Conservation (phyloP, 1,284 basidiomycete genomes). For the Sanghuangporus weigelae region DNA sequence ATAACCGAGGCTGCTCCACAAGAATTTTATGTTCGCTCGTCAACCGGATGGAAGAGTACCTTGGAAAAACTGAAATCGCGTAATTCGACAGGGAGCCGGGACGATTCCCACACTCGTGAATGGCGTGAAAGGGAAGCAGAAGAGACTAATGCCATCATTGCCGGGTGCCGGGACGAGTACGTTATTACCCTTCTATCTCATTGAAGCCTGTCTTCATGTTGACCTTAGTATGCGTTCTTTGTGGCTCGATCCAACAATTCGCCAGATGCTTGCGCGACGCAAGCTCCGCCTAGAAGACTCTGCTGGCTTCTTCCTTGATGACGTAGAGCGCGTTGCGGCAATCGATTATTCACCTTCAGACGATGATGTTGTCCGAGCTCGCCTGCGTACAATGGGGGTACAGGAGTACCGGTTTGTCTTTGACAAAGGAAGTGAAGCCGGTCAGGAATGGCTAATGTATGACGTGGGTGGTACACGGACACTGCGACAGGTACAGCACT, state of each 20-base stretch:
- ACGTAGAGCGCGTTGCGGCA: slow-evolving; percentile 60
- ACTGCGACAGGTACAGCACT: slow-evolving; percentile 28
- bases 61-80: slow-evolving; percentile 49
- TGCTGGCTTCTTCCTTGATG: slow-evolving; percentile 71
- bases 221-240: slow-evolving; percentile 41
- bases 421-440: slow-evolving; percentile 69
- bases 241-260: slow-evolving; percentile 58
- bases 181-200: not conserved
- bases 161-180: slow-evolving; percentile 46
- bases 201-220: not conserved
- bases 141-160: slow-evolving; percentile 55
- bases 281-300: slow-evolving; percentile 68
- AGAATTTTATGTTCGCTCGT: slow-evolving; percentile 65
- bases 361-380: slow-evolving; percentile 34
- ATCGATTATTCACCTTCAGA: slow-evolving; percentile 63
- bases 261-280: slow-evolving; percentile 49
- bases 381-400: slow-evolving; percentile 53
- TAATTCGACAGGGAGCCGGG: slow-evolving; percentile 32
- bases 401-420: slow-evolving; percentile 70
- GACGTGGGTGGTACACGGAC: slow-evolving; percentile 75
- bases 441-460: slow-evolving; percentile 74
- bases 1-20: slow-evolving; percentile 39
- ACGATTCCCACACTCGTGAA: slow-evolving; percentile 34
- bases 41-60: slow-evolving; percentile 57
- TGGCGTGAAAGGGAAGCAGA: slow-evolving; percentile 43